Percentiles rank a stretch among this genome's conserved stretches.
Conservation (phyloP, 2,329 filamentous ascomycete species). For the Alternaria infectoria region DNA sequence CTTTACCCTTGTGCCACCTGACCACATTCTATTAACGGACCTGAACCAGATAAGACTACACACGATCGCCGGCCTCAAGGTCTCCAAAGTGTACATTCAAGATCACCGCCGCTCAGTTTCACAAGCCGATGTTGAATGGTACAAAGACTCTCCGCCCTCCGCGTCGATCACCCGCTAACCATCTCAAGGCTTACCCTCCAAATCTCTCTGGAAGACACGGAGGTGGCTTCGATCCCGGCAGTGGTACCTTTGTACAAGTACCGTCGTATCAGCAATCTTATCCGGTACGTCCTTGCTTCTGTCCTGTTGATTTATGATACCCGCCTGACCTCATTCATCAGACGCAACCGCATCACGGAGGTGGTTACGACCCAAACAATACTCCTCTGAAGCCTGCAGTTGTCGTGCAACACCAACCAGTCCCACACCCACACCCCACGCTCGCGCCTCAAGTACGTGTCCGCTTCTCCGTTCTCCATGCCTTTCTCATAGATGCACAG, state of each 20-base stretch:
- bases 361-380: conserved; percentile 20
- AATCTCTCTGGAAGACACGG: conserved; percentile 24
- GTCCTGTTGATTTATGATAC: background rate
- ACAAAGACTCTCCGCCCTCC: background rate
- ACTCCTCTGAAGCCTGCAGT: conserved; percentile 9
- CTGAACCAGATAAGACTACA: background rate
- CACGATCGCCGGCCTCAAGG: background rate
- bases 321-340: background rate
- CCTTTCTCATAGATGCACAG: conserved; percentile 6
- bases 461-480: background rate
- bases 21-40: background rate
- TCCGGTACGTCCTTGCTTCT: conserved; percentile 1
- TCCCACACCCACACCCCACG: conserved; percentile 8
- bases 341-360: conserved; percentile 14
- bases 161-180: background rate
- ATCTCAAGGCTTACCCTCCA: conserved; percentile 25
- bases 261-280: conserved; percentile 2
- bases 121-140: conserved; percentile 19
- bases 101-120: background rate
- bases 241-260: conserved; percentile 14
- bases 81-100: background rate
- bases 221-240: conserved; percentile 26
- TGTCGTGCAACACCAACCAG: conserved; percentile 13
- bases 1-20: background rate
- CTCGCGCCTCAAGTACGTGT: conserved; percentile 17